Evolutionary conservation across 331 rosid species (phyloP), one percentile per base, ranked within the genome.

Genomic region (Cydonia oblonga): DNA sequence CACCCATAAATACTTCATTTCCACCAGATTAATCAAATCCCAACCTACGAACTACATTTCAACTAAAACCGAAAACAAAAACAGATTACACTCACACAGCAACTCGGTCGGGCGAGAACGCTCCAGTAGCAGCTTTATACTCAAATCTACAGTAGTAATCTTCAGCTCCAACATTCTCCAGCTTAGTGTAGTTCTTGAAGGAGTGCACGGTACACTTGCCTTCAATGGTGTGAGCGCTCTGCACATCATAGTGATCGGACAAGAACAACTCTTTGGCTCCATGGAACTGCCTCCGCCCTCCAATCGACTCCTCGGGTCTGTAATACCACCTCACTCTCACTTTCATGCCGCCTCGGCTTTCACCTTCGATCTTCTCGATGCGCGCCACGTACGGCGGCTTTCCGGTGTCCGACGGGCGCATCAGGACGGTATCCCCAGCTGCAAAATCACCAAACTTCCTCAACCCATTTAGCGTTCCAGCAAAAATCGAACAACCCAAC

Each of bases 271-370:
- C 97, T 29, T 93, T 93, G 4, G 86, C 87, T 30, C 98, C 98
- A 72, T 93, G 98, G 70, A 93, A 93, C 81, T 90, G 90, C 64
- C 98, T 87, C 26, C 98, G 66, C 15, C 98, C 98, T 9, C 97
- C 98, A 78, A 90, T 86, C 16, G 98, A 90, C 84, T 90, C 97
- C 86, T 93, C 98, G 2, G 98, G 98, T 63, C 98, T 71, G 49
- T 93, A 93, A 70, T 93, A 93, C 97, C 98, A 93, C 78, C 93
- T 82, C 35, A 90, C 97, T 53, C 87, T 87, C 28, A 90, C 97
- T 71, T 86, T 90, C 30, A 85, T 80, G 68, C 90, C 85, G 87
- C 52, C 82, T 78, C 90, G 81, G 57, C 57, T 77, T 76, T 87
- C 97, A 5, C 72, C 76, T 76, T 90, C 98, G 69, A 93, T 86